Evolutionary conservation across 768 basidiomycete species (phyloP).

Genomic region (Tulasnella sp.): DNA sequence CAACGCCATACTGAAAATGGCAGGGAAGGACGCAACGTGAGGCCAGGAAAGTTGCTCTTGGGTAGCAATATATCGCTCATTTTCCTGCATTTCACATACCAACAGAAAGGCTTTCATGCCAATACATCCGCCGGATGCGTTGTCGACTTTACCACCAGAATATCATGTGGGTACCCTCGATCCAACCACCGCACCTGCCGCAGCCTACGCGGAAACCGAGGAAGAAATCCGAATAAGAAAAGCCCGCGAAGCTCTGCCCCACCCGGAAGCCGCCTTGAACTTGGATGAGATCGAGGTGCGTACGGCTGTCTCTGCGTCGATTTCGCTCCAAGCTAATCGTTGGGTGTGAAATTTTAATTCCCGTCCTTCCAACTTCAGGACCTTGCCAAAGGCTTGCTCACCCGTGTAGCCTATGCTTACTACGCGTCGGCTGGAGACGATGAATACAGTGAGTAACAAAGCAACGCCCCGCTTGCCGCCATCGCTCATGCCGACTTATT

Average conservation of each 20-base stretch:
- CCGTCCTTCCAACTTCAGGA: slow-evolving; percentile 42
- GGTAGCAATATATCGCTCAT: neutral
- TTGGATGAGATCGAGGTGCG: slow-evolving; percentile 78
- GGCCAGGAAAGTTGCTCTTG: too few relatives aligned
- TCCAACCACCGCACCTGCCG: slow-evolving; percentile 34
- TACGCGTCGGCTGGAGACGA: slow-evolving; percentile 87
- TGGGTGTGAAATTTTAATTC: neutral
- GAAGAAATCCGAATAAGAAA: slow-evolving; percentile 49
- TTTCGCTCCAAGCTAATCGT: neutral
- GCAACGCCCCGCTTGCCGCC: slow-evolving; percentile 21
- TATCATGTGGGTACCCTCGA: slow-evolving; percentile 71
- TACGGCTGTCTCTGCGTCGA: neutral
- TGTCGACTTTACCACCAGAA: slow-evolving; percentile 63
- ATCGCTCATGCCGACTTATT: neutral
- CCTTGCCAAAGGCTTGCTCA: slow-evolving; percentile 67
- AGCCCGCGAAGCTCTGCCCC: slow-evolving; percentile 60
- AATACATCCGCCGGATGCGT: slow-evolving; percentile 80
- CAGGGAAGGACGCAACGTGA: slow-evolving; percentile 68
- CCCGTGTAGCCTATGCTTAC: slow-evolving; percentile 73
- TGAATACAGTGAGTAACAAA: slow-evolving; percentile 58
- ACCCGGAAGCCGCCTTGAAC: slow-evolving; percentile 57
- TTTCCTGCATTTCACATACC: neutral
- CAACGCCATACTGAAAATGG: slow-evolving; percentile 76
- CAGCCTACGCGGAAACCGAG: slow-evolving; percentile 44
- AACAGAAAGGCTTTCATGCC: slow-evolving; percentile 65